These are phyloP conservation scores for Talaromyces sp. DNA, from an alignment of 2,329 filamentous ascomycete species.

Conservation along the genomic window DNA sequence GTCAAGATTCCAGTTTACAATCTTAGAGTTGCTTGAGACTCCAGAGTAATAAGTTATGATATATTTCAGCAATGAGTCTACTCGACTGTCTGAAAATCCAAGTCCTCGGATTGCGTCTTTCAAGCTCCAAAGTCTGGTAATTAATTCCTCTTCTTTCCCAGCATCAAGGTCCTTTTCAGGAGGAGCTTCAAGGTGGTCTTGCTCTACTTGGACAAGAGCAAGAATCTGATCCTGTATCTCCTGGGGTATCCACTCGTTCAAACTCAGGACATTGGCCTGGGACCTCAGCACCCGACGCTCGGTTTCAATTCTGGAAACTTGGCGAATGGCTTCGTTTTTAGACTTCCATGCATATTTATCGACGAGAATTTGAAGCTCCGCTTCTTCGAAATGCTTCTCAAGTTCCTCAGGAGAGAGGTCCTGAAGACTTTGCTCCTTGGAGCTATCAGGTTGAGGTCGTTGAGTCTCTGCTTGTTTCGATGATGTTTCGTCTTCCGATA, in stretches of 20 bases:
- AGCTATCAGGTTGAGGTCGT: constrained; percentile 18
- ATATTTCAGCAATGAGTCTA: constrained; percentile 60
- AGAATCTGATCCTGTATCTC: constrained; percentile 75
- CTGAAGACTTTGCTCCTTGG: constrained; percentile 37
- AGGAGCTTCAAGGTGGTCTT: constrained; percentile 33
- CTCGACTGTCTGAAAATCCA: constrained; percentile 60
- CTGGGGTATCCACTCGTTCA: constrained; percentile 70
- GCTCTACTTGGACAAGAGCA: constrained; percentile 50
- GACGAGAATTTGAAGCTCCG: constrained; percentile 81
- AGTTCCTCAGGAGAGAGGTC: constrained; percentile 78
- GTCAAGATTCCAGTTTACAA: constrained; percentile 76
- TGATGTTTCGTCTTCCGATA: constrained; percentile 27
- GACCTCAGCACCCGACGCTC: constrained; percentile 75
- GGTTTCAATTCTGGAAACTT: constrained; percentile 72
- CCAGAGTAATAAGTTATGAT: constrained; percentile 63
- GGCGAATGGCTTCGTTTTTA: constrained; percentile 70
- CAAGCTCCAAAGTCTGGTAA: constrained; percentile 77
- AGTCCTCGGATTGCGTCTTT: constrained; percentile 65
- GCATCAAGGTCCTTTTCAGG: constrained; percentile 23
- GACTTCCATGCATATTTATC: constrained; percentile 78
- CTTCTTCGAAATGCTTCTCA: constrained; percentile 79
- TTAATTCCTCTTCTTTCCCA: constrained; percentile 66
- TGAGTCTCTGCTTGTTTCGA: constrained; percentile 11
- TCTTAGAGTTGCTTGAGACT: constrained; percentile 51
- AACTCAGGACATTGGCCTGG: constrained; percentile 70